These are phyloP conservation scores for Berkeleyomyces rouxiae DNA, from an alignment of 2,329 filamentous ascomycete genomes.

Conservation along the genomic window DNA sequence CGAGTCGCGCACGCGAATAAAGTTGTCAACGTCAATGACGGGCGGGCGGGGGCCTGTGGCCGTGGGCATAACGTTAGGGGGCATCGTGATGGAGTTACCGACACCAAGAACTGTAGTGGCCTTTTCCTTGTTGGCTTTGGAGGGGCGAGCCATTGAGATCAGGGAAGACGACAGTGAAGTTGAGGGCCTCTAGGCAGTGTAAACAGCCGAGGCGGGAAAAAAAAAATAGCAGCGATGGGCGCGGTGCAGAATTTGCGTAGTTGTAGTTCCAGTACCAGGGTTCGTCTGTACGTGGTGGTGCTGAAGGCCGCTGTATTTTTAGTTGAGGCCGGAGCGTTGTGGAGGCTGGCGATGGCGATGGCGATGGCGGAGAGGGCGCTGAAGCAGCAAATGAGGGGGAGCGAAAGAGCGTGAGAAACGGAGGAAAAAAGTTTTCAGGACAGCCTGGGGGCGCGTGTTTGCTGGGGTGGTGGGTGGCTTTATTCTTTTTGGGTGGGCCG, in stretches of 20 bases:
- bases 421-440: conserved; percentile 10
- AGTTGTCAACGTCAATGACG: conserved; percentile 54
- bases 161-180: background rate
- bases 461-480: conserved; percentile 12
- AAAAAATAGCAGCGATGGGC: background rate
- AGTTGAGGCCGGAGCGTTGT: too few relatives aligned
- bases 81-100: conserved; percentile 2
- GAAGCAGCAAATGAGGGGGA: conserved; percentile 2
- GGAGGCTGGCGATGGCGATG: background rate
- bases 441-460: conserved; percentile 10
- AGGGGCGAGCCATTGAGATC: conserved; percentile 28
- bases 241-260: background rate
- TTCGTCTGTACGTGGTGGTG: background rate
- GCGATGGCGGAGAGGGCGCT: conserved; percentile 4
- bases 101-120: conserved; percentile 18
- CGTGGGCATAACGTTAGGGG: conserved; percentile 26
- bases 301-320: background rate
- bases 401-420: conserved; percentile 8
- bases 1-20: conserved; percentile 63
- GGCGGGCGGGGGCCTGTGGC: conserved; percentile 1
- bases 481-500: conserved; percentile 12
- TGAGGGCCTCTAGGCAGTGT: background rate
- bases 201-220: conserved; percentile 15
- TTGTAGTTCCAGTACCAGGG: too few relatives aligned
- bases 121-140: conserved; percentile 26